A percentile compares a stretch with the other conserved stretches of the same genome.
These are phyloP conservation scores for Russula compacta DNA, from an alignment of 768 basidiomycete species.

Conservation along the genomic window DNA sequence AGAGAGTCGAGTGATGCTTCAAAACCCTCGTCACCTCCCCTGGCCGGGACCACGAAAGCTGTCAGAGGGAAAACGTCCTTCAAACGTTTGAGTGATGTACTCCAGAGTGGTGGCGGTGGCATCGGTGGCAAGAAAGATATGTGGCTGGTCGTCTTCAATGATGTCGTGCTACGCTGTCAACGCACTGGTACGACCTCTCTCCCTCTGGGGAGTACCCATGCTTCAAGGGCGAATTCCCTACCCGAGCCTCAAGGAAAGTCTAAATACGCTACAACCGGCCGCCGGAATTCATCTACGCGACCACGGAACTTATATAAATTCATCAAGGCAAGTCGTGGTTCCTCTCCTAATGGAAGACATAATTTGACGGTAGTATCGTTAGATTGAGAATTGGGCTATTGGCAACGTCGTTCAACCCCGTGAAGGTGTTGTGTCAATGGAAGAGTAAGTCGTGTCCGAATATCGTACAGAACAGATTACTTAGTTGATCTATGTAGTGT, in stretches of 20 bases:
- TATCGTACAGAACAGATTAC: conserved; percentile 6
- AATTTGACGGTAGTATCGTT: conserved; percentile 10
- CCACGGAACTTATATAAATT: conserved; percentile 93
- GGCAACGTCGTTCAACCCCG: conserved; percentile 65
- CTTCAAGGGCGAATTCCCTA: conserved; percentile 62
- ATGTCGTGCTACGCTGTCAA: conserved; percentile 89
- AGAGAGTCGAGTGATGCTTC: conserved; percentile 22
- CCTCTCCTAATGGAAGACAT: neutral
- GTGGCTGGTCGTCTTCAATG: conserved; percentile 95
- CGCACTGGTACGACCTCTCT: conserved; percentile 82
- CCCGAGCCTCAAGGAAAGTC: conserved; percentile 79
- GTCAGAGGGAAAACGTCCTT: conserved; percentile 81
- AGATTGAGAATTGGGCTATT: conserved; percentile 87
- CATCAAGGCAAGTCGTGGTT: conserved; percentile 52
- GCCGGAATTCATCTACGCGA: conserved; percentile 65
- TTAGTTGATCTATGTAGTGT: conserved; percentile 37
- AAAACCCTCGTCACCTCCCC: conserved; percentile 27
- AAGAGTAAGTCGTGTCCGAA: conserved; percentile 53
- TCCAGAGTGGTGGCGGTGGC: conserved; percentile 44
- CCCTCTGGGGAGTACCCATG: conserved; percentile 60
- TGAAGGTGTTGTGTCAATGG: conserved; percentile 82
- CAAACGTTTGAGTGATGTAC: conserved; percentile 84
- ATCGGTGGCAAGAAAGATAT: conserved; percentile 70
- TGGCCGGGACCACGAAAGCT: conserved; percentile 37
- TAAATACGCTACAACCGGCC: conserved; percentile 76